Percentiles rank a stretch among this genome's conserved stretches.
These are phyloP conservation scores for Beauveria brongniartii DNA, from an alignment of 2,329 filamentous ascomycete genomes.

Conservation along the genomic window DNA sequence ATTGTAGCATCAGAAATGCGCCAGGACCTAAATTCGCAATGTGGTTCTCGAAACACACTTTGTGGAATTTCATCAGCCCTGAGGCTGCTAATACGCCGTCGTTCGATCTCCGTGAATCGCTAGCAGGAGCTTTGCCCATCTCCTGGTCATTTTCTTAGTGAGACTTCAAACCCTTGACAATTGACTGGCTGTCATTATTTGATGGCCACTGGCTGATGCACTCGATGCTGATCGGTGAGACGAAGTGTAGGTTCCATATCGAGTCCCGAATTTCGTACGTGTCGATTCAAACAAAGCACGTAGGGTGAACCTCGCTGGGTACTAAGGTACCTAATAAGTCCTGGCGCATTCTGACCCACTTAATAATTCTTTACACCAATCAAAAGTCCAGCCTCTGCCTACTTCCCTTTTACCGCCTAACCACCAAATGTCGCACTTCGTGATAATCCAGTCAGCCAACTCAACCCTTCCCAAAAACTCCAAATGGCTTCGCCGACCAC, in stretches of 20 bases:
- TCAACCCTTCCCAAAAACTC: no score
- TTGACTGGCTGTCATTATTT: background rate
- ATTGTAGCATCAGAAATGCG: background rate
- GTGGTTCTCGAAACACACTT: background rate
- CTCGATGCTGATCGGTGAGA: constrained; percentile 1
- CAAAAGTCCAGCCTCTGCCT: no score
- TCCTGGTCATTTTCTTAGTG: background rate
- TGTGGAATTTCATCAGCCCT: constrained; percentile 3
- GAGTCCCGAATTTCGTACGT: no score
- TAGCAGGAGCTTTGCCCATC: background rate
- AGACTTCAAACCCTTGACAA: background rate
- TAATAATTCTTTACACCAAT: no score
- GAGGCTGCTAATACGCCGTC: constrained; percentile 3
- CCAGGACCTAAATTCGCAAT: background rate
- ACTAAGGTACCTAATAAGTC: no score
- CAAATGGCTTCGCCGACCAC: no score
- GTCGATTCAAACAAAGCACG: no score
- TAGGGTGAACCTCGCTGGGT: no score
- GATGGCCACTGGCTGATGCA: background rate
- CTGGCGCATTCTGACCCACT: no score
- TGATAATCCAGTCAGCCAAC: no score
- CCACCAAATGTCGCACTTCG: no score
- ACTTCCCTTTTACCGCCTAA: no score
- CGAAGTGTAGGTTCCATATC: constrained; percentile 6
- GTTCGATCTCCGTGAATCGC: background rate